phyloP scores from a whole-genome alignment of 768 basidiomycete species.

The Boletales sp. region DNA sequence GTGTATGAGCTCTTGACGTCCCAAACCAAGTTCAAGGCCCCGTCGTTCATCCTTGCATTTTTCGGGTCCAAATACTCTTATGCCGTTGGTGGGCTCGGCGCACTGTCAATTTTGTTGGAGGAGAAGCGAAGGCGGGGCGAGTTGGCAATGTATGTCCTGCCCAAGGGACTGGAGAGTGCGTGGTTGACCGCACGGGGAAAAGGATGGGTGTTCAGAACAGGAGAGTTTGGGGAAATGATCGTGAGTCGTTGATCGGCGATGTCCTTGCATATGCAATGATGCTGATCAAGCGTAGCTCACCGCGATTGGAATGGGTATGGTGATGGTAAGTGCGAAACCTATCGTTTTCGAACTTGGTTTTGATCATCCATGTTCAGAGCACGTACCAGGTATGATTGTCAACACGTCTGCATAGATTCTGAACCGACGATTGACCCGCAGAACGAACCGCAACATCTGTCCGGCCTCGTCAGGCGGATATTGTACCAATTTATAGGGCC shows the following conservation, averaged over 20 bases:
- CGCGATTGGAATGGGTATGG: slow-evolving; percentile 86
- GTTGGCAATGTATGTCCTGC: slow-evolving; percentile 88
- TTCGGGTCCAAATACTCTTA: slow-evolving; percentile 69
- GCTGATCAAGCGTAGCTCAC: slow-evolving; percentile 41
- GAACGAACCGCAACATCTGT: slow-evolving; percentile 77
- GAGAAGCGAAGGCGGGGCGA: slow-evolving; percentile 86
- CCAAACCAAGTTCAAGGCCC: slow-evolving; percentile 34
- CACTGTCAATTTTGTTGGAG: slow-evolving; percentile 80
- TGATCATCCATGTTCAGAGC: slow-evolving; percentile 39
- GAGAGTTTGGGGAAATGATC: slow-evolving; percentile 64
- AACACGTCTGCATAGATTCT: neutral
- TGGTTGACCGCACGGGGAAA: slow-evolving; percentile 79
- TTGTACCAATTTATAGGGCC: slow-evolving; percentile 90
- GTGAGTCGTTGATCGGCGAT: slow-evolving; percentile 36
- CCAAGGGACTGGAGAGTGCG: slow-evolving; percentile 86
- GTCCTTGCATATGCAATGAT: neutral
- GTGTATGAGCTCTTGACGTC: slow-evolving; percentile 48
- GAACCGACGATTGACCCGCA: slow-evolving; percentile 17
- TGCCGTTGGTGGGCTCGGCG: slow-evolving; percentile 71
- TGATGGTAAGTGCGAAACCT: slow-evolving; percentile 55
- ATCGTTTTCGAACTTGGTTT: neutral
- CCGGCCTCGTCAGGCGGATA: slow-evolving; percentile 74
- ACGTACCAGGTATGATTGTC: slow-evolving; percentile 60
- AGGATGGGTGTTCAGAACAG: slow-evolving; percentile 70
- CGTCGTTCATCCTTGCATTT: slow-evolving; percentile 47